phyloP scores from a whole-genome alignment of 202 grass and related monocot species.

The Panicum hallii region DNA sequence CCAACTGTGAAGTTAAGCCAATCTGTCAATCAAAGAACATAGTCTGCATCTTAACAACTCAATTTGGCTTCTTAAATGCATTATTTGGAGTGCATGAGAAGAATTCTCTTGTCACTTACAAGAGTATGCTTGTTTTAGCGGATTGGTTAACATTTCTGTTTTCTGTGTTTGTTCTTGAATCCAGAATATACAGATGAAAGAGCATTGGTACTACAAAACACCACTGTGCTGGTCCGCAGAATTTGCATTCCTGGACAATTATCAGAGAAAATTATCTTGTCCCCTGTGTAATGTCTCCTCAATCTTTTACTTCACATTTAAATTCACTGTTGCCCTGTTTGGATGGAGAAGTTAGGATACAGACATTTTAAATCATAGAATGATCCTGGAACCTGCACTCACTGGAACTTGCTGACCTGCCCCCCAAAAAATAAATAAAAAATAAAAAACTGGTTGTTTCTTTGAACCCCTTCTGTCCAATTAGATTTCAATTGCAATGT shows the following conservation, averaged over 20 bases:
- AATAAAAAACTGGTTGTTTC: no score
- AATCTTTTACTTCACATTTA: background rate
- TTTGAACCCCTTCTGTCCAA: background rate
- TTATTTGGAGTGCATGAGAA: background rate
- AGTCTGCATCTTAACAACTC: background rate
- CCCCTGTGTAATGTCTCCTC: constrained; percentile 46
- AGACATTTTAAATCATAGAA: background rate
- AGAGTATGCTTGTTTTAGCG: background rate
- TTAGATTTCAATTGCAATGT: background rate
- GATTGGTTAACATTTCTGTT: constrained; percentile 38
- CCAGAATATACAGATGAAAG: constrained; percentile 75
- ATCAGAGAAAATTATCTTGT: constrained; percentile 53
- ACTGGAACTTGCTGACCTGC: background rate
- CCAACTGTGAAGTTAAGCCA: constrained; percentile 20
- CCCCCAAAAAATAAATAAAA: no score
- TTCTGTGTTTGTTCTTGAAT: constrained; percentile 45
- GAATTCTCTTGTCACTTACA: background rate
- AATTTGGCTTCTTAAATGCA: constrained; percentile 33
- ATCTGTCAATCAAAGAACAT: constrained; percentile 16
- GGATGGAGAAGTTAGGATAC: background rate
- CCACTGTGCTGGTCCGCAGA: constrained; percentile 64
- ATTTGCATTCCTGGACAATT: constrained; percentile 46
- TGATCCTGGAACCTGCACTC: background rate
- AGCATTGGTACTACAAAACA: constrained; percentile 59
- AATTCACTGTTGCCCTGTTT: constrained; percentile 1